Evolutionary conservation across 2,329 filamentous ascomycete species (phyloP).

Genomic region (Chaetomiaceae sp.): DNA sequence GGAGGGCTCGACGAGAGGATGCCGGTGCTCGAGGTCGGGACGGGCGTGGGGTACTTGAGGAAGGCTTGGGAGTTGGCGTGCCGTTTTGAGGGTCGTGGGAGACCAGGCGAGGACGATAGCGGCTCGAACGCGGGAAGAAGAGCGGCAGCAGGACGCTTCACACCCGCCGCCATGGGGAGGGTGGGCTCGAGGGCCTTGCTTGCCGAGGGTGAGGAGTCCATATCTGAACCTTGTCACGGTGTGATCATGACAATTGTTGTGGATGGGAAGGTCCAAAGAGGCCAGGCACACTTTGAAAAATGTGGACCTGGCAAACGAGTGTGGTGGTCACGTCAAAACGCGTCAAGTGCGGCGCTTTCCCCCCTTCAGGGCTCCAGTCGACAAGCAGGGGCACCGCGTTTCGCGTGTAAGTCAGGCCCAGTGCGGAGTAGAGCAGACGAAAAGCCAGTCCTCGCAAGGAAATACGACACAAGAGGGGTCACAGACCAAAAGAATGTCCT

Average conservation of each 20-base stretch:
- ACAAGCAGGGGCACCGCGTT: constrained; percentile 14
- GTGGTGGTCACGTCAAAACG: constrained; percentile 19
- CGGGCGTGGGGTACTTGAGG: constrained; percentile 82
- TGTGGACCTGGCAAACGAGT: constrained; percentile 1
- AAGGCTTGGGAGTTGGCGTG: constrained; percentile 51
- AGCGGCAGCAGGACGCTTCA: constrained; percentile 60
- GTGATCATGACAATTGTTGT: constrained; percentile 18
- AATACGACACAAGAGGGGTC: constrained; percentile 4
- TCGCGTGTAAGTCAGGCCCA: constrained; percentile 16
- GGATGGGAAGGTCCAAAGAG: not conserved
- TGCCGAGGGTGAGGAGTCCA: constrained; percentile 39
- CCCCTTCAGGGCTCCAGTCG: not conserved
- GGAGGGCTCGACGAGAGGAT: constrained; percentile 85
- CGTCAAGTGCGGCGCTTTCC: constrained; percentile 18
- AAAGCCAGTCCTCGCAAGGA: not conserved
- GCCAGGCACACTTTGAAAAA: constrained; percentile 8
- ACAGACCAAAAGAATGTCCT: constrained; percentile 16
- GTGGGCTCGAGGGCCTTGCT: constrained; percentile 33
- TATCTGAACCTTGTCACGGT: constrained; percentile 25
- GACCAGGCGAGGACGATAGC: constrained; percentile 68
- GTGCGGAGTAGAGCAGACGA: constrained; percentile 3
- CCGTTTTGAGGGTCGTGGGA: constrained; percentile 66
- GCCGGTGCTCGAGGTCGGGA: constrained; percentile 89
- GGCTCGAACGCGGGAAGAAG: constrained; percentile 77
- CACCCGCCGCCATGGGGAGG: constrained; percentile 37